phyloP scores from a whole-genome alignment of 1,284 basidiomycete genomes.

The Sporisorium sorghi region DNA sequence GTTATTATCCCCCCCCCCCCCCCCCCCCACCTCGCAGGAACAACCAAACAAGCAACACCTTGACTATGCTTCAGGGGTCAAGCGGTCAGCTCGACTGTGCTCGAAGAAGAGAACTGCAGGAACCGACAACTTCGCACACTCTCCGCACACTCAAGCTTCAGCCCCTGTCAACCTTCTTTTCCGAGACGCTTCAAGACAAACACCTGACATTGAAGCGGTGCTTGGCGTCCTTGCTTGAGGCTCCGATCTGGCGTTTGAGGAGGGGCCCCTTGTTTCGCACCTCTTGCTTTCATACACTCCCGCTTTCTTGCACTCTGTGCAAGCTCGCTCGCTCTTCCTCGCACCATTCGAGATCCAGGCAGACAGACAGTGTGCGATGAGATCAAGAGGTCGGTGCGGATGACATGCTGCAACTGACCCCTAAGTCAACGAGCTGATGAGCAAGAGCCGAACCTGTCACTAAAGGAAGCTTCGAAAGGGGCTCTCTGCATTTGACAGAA shows the following conservation, averaged over 20 bases:
- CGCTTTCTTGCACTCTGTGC: background rate
- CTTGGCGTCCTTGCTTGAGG: background rate
- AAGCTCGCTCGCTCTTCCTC: background rate
- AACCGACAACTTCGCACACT: no score
- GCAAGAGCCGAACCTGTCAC: slow-evolving; percentile 1
- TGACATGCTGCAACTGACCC: slow-evolving; percentile 3
- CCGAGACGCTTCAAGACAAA: background rate
- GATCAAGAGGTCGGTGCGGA: background rate
- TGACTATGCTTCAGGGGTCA: background rate
- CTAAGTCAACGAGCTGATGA: slow-evolving; percentile 1
- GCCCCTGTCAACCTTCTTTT: slow-evolving; percentile 8
- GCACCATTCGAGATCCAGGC: background rate
- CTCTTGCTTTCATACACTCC: background rate
- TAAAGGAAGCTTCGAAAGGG: slow-evolving; percentile 7
- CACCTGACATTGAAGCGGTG: background rate
- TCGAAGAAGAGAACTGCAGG: slow-evolving; percentile 3
- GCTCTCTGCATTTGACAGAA: background rate
- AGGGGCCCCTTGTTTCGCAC: background rate
- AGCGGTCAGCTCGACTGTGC: background rate
- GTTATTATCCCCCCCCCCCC: no score
- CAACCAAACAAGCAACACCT: background rate
- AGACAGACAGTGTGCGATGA: background rate
- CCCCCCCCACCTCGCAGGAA: background rate
- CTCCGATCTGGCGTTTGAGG: background rate
- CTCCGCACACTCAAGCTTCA: background rate